Evolutionary conservation across 371 early-diverging fungal genomes (phyloP), one percentile per base, ranked within the genome.

Genomic region (Rhizopus arrhizus): DNA sequence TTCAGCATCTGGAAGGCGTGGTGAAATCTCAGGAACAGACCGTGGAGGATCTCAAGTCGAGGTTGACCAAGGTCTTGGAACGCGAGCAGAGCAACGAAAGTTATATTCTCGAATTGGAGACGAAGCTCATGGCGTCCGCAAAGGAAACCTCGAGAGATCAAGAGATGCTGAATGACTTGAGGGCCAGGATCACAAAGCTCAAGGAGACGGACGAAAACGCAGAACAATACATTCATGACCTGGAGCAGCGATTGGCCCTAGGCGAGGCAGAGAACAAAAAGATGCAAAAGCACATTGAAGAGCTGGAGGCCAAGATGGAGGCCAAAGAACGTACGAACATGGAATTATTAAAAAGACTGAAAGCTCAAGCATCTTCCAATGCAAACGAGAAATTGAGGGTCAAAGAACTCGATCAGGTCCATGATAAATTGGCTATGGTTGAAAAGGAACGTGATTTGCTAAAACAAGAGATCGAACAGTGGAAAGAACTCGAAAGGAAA

Each of bases 21-120:
- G 40, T 74, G 38, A 70, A 74, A 8, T 59, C 62, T 32, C 76
- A 77, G 43, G 72, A 66, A n/a, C 55, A 63, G 10, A 62, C 56
- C 4, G 63, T 70, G 13, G 48, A n/a, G 22, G 66, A 65, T 8
- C 46, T 70, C 0, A 50, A 53, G 4, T 34, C 51, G 0, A 33
- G 65, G 7, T 42, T 74, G 0, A 46, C 46, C 45, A 67, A 75
- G 53, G 57, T 64, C 1, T 13, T 59, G 7, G 74, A 73, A 49
- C 49, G 75, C 11, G 80, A 75, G 36, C 70, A 73, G 10, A 68
- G 53, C 36, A 69, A 65, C 16, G 78, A 80, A 43, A 43, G 45
- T 8, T 77, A 80, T 42, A 74, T 80, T 45, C 60, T 64, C 5
- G 77, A 83, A 47, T 56, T 81, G 4, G 84, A 83, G 60, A 62